Conservation (phyloP, 352 stramenopile genomes). For the Phytophthora europaea region DNA sequence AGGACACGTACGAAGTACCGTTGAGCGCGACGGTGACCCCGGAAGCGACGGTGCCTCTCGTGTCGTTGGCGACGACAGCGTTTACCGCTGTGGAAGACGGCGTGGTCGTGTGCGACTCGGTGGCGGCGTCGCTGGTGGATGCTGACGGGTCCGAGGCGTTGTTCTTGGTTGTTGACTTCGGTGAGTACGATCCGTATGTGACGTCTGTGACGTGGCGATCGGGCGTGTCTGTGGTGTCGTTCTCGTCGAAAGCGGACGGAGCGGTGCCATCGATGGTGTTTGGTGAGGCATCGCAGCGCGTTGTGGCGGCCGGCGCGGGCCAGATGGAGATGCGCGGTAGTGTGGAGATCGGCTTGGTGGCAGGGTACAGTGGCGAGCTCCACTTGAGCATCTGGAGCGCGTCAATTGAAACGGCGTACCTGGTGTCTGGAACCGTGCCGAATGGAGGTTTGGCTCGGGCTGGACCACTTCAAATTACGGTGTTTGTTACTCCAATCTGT, state of each 20-base stretch:
- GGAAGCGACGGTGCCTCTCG: slow-evolving; percentile 34
- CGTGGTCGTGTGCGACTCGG: slow-evolving; percentile 28
- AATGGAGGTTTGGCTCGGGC: not conserved
- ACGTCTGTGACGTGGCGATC: slow-evolving; percentile 31
- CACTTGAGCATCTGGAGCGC: slow-evolving; percentile 20
- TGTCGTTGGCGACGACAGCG: slow-evolving; percentile 11
- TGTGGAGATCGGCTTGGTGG: slow-evolving; percentile 33
- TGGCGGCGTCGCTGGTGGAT: slow-evolving; percentile 44
- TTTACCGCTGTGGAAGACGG: slow-evolving; percentile 41
- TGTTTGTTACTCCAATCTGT: slow-evolving; percentile 32
- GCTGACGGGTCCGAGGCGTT: slow-evolving; percentile 47
- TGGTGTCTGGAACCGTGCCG: not conserved
- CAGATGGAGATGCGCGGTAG: slow-evolving; percentile 30
- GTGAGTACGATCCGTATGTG: slow-evolving; percentile 20
- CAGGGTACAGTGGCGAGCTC: slow-evolving; percentile 34
- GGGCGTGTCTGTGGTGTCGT: slow-evolving; percentile 12
- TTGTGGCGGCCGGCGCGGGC: slow-evolving; percentile 17
- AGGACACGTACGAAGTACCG: slow-evolving; percentile 19
- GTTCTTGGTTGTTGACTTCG: slow-evolving; percentile 43
- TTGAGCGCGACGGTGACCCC: slow-evolving; percentile 32
- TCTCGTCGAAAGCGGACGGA: slow-evolving; percentile 19
- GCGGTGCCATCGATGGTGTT: slow-evolving; percentile 18
- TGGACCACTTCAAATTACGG: not conserved
- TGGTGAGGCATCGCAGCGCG: slow-evolving; percentile 1
- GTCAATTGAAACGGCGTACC: slow-evolving; percentile 11